Evolutionary conservation across 1,139 yeast genomes (phyloP).

Genomic region (Nakaseomyces glabratus): DNA sequence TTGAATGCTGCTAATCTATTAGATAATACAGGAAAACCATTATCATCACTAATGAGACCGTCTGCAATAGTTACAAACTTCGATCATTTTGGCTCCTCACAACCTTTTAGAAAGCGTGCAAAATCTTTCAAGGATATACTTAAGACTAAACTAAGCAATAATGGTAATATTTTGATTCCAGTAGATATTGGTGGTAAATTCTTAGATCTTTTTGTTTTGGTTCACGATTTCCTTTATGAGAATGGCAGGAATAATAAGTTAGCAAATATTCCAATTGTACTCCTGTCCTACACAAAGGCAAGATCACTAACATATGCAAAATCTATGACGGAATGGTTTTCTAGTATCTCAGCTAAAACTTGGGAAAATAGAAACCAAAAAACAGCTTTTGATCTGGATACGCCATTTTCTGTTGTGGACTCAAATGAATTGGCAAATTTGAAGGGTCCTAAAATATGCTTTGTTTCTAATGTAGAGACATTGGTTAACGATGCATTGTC

Average conservation of each 20-base stretch:
- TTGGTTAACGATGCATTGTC: constrained; percentile 33
- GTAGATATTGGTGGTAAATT: constrained; percentile 78
- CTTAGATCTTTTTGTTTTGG: constrained; percentile 64
- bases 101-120: constrained; percentile 56
- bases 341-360: constrained; percentile 63
- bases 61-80: constrained; percentile 77
- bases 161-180: constrained; percentile 75
- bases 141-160: constrained; percentile 41
- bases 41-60: constrained; percentile 65
- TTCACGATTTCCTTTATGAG: constrained; percentile 42
- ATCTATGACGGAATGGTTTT: constrained; percentile 93
- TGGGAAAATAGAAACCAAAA: constrained; percentile 64
- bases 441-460: constrained; percentile 71
- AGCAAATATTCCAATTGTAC: constrained; percentile 52
- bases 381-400: constrained; percentile 56
- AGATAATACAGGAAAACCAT: constrained; percentile 43
- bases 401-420: constrained; percentile 50
- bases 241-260: constrained; percentile 17
- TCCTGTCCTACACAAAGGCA: constrained; percentile 71
- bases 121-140: constrained; percentile 61
- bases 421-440: constrained; percentile 48
- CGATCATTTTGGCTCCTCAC: constrained; percentile 46
- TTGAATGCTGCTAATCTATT: constrained; percentile 72
- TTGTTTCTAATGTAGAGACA: constrained; percentile 63
- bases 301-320: constrained; percentile 75